These are phyloP conservation scores for Filobasidium uniguttulatum DNA, from an alignment of 1,284 basidiomycete genomes.

Conservation along the genomic window DNA sequence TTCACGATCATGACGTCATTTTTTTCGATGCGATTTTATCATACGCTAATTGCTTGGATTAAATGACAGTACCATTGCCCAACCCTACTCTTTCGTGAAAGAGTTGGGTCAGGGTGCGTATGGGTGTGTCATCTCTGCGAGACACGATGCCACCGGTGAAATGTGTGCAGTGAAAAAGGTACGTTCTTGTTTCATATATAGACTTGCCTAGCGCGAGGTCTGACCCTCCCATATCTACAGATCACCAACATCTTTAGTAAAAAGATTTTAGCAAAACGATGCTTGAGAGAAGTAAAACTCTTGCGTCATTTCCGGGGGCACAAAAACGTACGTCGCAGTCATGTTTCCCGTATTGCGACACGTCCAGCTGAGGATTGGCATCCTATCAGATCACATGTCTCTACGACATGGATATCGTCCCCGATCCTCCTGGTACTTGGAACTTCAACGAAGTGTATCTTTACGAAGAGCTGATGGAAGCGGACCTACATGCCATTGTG, in stretches of 20 bases:
- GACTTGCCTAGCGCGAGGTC: slow-evolving; percentile 15
- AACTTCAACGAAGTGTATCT: slow-evolving; percentile 93
- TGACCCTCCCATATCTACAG: slow-evolving; percentile 17
- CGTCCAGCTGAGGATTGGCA: neutral
- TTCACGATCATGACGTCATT: too few relatives aligned
- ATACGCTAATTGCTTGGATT: neutral
- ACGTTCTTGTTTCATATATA: neutral
- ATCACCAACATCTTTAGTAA: slow-evolving; percentile 97
- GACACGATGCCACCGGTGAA: slow-evolving; percentile 69
- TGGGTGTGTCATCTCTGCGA: slow-evolving; percentile 73
- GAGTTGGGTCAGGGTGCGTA: slow-evolving; percentile 90
- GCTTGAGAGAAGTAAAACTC: slow-evolving; percentile 82
- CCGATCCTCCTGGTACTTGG: slow-evolving; percentile 56
- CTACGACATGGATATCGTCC: slow-evolving; percentile 95
- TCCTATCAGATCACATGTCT: slow-evolving; percentile 40
- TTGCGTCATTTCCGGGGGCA: slow-evolving; percentile 92
- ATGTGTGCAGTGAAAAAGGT: slow-evolving; percentile 86
- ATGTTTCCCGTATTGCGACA: neutral
- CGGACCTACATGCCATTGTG: slow-evolving; percentile 96
- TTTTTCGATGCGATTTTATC: too few relatives aligned
- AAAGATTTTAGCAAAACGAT: slow-evolving; percentile 82
- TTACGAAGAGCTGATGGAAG: slow-evolving; percentile 98
- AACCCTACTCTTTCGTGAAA: slow-evolving; percentile 85
- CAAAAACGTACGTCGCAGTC: slow-evolving; percentile 58
- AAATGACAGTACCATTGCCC: slow-evolving; percentile 53